Evolutionary conservation across 371 early-diverging fungal genomes (phyloP).

Genomic region (Zychaea mexicana): DNA sequence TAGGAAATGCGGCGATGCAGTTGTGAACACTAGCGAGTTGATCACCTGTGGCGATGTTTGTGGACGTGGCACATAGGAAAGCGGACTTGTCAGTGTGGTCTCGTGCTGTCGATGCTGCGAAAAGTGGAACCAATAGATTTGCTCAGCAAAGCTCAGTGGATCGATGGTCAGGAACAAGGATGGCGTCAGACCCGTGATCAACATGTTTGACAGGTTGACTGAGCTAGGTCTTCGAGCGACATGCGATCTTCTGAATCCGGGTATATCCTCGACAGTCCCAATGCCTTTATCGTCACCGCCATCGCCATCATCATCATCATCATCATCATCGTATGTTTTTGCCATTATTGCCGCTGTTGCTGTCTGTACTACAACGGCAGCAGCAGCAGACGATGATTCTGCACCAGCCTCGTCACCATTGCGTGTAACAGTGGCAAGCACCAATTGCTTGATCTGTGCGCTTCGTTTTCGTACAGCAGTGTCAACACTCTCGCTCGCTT

Average conservation of each 20-base stretch:
- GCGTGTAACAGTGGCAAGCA: slow-evolving; percentile 31
- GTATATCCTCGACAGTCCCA: slow-evolving; percentile 2
- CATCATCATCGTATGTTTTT: too few species aligned
- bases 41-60: slow-evolving; percentile 39
- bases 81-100: slow-evolving; percentile 28
- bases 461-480: slow-evolving; percentile 7
- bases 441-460: slow-evolving; percentile 21
- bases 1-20: slow-evolving; percentile 69
- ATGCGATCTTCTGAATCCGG: too few species aligned
- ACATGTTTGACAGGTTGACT: slow-evolving; percentile 53
- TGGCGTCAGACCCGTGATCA: slow-evolving; percentile 65
- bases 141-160: slow-evolving; percentile 69
- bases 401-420: slow-evolving; percentile 26
- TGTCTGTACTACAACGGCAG: too few species aligned
- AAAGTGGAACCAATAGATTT: slow-evolving; percentile 71
- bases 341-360: too few species aligned
- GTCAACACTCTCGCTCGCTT: neutral
- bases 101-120: slow-evolving; percentile 32
- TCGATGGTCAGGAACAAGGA: slow-evolving; percentile 62
- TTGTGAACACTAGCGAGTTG: slow-evolving; percentile 56
- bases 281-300: too few species aligned
- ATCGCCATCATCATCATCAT: slow-evolving; percentile 9
- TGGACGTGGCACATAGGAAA: slow-evolving; percentile 44
- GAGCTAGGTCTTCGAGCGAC: neutral
- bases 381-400: slow-evolving; percentile 5